Evolutionary conservation across 768 basidiomycete genomes (phyloP), one percentile per base, ranked within the genome.

Genomic region (Pleurotus ostreatus): DNA sequence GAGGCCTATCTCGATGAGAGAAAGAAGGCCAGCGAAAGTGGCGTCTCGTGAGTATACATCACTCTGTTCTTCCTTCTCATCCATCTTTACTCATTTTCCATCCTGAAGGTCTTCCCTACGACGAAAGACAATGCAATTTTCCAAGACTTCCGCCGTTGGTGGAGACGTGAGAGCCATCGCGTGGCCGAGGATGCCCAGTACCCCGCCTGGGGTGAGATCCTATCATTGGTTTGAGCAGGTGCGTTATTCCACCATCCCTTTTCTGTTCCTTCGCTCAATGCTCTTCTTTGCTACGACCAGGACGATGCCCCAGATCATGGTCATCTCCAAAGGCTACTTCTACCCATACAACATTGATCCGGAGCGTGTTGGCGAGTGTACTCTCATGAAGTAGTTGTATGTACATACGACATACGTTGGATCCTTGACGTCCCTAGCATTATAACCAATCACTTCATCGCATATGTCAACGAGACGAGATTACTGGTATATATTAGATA

Each of bases 111-210:
- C 83, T 1, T 80, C 72, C 58, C 71, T 93, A 23, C 79, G 88
- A 26, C 76, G 85, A 20, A 84, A 83, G 56, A 92, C 90, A 2
- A 59, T 92, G 63, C 85, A 90, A 54, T 66, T 94, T 63, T 88
- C 89, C 3, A 87, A 89, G 65, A 81, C 78, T 46, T 67, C 94
- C 41, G 86, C 90, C 92, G 1, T 70, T 98, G 46, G 91, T 93
- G 16, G 95, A 97, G 68, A 85, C 98, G 74, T 99, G 95, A 94
- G 97, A 98, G 63, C 97, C 97, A 0, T 80, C 67, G 96, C 96
- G 1, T 95, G 82, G 68, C 73, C 96, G 57, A 85, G 91, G 65
- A 70, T 99, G 22, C 93, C 94, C 49, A 80, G 85, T 5, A 73
- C 82, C 58, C 47, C 47, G 13, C 47, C 47, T 25, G 87, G 93